Evolutionary conservation across 768 basidiomycete genomes (phyloP), one percentile per base, ranked within the genome.

Genomic region (Gloeopeniophorella convolvens): DNA sequence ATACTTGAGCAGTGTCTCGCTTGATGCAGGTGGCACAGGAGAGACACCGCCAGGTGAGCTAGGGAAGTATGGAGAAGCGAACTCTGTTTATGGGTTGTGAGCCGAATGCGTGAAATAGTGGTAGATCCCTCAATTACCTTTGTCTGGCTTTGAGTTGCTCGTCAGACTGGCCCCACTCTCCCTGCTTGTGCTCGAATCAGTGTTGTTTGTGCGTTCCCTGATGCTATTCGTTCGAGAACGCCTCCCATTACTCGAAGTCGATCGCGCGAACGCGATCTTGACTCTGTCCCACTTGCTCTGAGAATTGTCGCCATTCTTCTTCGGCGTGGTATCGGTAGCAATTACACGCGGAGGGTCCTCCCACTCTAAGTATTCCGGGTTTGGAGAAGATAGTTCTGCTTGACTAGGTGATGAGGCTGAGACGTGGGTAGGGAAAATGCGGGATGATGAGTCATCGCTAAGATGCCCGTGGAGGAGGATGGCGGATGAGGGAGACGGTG

Each of bases 141-240:
- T 56, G 27, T 56, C 54, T 7, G 6, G 6, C 36, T 57, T 57
- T 13, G 46, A 39, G 39, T 50, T 48, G 13, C 43, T 43, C 28
- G 57, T 52, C 34, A 56, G 13, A 31, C 57, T 58, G 13, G 57
- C 50, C 62, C 66, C 45, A 56, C 60, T 48, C 63, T 52, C 57
- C 9, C 50, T 52, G 57, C 57, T 58, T 21, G 36, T 44, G 30
- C 46, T 42, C 4, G 57, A 52, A 59, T 87, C 85, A 3, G 81
- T 82, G 51, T 83, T 73, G 62, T 82, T 70, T 50, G 84, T 80
- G 42, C 84, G 79, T 39, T 77, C 75, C 35, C 74, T 74, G 48
- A 88, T 76, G 61, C 85, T 88, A 59, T 89, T 89, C 33, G 83
- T 81, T 33, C 89, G 81, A 44, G 87, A 89, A 42, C 88, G 81